Evolutionary conservation across 305 asterid species (phyloP).

Genomic region (Plantago rigida): DNA sequence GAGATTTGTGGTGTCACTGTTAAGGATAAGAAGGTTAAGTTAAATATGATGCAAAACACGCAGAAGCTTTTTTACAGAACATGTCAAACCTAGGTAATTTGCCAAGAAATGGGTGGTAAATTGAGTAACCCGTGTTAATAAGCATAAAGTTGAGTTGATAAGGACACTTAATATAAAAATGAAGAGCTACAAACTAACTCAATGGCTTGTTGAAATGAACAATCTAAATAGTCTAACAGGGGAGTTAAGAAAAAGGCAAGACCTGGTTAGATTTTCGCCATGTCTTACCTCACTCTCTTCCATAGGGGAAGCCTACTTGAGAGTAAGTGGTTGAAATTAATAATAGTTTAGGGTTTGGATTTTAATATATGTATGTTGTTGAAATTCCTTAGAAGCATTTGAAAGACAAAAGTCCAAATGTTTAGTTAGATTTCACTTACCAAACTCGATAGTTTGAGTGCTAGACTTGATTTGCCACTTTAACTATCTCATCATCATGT

Average conservation of each 20-base stretch:
- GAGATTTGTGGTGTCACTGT: too few species aligned
- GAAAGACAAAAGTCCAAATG: slow-evolving; percentile 14
- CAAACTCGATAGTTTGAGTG: slow-evolving; percentile 25
- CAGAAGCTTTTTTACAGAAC: too few species aligned
- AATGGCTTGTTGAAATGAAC: slow-evolving; percentile 22
- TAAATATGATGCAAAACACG: too few species aligned
- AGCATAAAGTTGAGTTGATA: slow-evolving; percentile 3
- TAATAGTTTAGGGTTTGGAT: neutral
- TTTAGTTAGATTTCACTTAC: slow-evolving; percentile 27
- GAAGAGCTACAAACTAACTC: slow-evolving; percentile 4
- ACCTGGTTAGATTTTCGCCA: slow-evolving; percentile 3
- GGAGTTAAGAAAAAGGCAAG: slow-evolving; percentile 27
- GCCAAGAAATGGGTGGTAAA: neutral
- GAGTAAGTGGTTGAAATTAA: slow-evolving; percentile 2
- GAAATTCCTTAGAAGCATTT: neutral
- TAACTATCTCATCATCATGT: neutral
- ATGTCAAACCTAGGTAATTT: neutral
- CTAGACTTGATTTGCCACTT: slow-evolving; percentile 9
- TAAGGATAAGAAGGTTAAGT: too few species aligned
- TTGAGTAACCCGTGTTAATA: neutral
- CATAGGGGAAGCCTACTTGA: slow-evolving; percentile 17
- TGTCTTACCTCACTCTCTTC: slow-evolving; percentile 26
- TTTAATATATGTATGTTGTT: neutral
- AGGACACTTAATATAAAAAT: slow-evolving; percentile 3
- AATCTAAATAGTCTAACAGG: slow-evolving; percentile 21